These are phyloP conservation scores for Prunus yedoensis DNA, from an alignment of 331 rosid species.

Conservation along the genomic window DNA sequence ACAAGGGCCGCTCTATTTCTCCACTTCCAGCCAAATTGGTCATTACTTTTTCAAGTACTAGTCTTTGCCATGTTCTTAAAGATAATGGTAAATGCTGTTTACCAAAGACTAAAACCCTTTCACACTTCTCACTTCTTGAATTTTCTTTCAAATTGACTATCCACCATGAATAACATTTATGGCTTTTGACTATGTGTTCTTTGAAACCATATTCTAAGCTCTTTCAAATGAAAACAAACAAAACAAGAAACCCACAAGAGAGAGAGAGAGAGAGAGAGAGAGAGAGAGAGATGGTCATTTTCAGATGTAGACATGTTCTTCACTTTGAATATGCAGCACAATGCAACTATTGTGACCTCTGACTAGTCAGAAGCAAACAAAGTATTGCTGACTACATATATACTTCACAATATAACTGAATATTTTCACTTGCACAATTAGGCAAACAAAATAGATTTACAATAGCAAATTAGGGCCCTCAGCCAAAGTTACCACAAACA, in stretches of 20 bases:
- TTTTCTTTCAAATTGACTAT: neutral
- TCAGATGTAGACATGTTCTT: neutral
- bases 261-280: neutral
- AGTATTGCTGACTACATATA: constrained; percentile 6
- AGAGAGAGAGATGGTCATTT: neutral
- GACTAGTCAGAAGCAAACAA: constrained; percentile 23
- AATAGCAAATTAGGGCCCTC: no score
- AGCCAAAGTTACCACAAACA: neutral
- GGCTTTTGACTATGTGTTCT: neutral
- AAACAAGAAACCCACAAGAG: no score
- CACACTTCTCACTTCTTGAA: neutral
- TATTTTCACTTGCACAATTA: no score
- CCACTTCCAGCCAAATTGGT: no score
- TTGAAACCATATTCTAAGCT: neutral
- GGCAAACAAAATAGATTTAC: no score
- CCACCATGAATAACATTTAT: neutral
- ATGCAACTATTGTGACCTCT: constrained; percentile 23
- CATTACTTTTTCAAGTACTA: no score
- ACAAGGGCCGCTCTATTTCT: no score
- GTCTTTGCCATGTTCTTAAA: no score
- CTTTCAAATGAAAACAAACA: neutral
- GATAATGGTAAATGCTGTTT: no score
- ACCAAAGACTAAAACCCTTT: neutral
- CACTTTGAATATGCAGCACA: constrained; percentile 19
- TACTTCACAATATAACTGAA: no score